Evolutionary conservation across 768 basidiomycete genomes (phyloP), one percentile per base, ranked within the genome.

Genomic region (Pleurotus pulmonarius): DNA sequence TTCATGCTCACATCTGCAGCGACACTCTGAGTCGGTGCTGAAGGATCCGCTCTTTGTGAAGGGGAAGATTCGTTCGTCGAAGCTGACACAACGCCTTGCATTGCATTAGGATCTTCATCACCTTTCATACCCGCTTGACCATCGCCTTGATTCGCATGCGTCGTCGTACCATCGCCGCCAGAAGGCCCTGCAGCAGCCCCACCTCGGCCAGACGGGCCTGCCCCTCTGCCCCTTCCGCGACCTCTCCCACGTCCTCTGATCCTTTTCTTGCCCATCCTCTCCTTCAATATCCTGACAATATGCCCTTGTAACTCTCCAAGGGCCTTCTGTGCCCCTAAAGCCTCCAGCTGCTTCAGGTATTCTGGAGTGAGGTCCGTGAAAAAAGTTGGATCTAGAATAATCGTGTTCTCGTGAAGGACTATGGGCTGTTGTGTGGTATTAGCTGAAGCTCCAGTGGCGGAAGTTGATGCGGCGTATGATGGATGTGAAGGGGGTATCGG

Each of bases 261-360:
- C 64, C 75, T 66, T 55, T 71, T 73, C 63, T 78, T 78, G 49
- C 80, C 78, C 61, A 78, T 67, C 60, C 76, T 81, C 68, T 93
- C 90, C 71, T 94, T 95, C 65, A 94, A 71, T 58, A 86, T 90
- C 54, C 88, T 82, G 43, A 93, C 90, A 67, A 95, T 91, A 63
- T 94, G 89, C 2, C 82, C 85, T 59, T 93, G 92, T 56, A 96
- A 73, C 18, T 92, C 86, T 61, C 83, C 82, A 51, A 96, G 71
- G 5, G 94, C 92, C 61, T 88, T 85, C 66, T 87, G 83, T 0
- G 92, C 90, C 2, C 92, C 92, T 68, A 94, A 82, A 52, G 80
- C 79, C 69, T 94, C 89, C 24, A 95, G 73, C 45, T 88, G 86
- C 56, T 78, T 80, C 44, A 96, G 72, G 68, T 88, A 88, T 59